These are phyloP conservation scores for Trichoderma sp. DNA, from an alignment of 2,329 filamentous ascomycete genomes.

Conservation along the genomic window DNA sequence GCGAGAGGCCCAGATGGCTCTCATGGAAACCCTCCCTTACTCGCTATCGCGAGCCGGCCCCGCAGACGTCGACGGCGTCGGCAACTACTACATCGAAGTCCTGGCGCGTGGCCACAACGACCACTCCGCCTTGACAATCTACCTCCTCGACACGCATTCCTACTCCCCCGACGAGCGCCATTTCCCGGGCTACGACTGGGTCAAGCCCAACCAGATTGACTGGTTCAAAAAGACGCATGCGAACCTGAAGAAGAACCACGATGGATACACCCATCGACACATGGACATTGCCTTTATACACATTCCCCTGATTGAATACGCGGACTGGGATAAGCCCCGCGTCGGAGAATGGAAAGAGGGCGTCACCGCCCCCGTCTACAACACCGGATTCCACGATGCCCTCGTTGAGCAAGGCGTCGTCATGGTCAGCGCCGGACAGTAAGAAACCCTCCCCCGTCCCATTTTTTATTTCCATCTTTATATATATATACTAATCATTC, in stretches of 20 bases:
- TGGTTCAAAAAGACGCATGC: constrained; percentile 87
- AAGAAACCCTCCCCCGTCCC: constrained; percentile 39
- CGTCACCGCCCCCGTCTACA: constrained; percentile 85
- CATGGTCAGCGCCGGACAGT: constrained; percentile 90
- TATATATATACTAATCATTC: background rate
- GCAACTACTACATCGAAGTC: constrained; percentile 93
- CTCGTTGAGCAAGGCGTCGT: constrained; percentile 82
- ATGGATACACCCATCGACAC: constrained; percentile 85
- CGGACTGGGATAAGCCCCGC: constrained; percentile 58
- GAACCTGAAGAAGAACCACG: constrained; percentile 73
- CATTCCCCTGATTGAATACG: constrained; percentile 91
- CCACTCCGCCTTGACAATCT: constrained; percentile 92
- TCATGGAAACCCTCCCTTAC: constrained; percentile 85
- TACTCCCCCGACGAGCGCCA: constrained; percentile 88
- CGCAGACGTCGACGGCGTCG: constrained; percentile 81
- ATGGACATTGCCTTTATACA: constrained; percentile 98
- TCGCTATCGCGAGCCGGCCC: constrained; percentile 86
- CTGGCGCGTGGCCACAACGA: constrained; percentile 75
- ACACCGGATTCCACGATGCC: constrained; percentile 90
- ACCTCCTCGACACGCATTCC: constrained; percentile 88
- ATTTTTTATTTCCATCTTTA: too few species aligned
- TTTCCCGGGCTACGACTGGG: constrained; percentile 94
- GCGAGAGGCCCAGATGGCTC: constrained; percentile 76
- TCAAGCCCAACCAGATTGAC: constrained; percentile 89
- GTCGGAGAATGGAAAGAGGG: constrained; percentile 75